Percentiles rank a stretch among this genome's conserved stretches.
phyloP scores from a whole-genome alignment of 495 filamentous ascomycete species.

The Podospora tetraspora region DNA sequence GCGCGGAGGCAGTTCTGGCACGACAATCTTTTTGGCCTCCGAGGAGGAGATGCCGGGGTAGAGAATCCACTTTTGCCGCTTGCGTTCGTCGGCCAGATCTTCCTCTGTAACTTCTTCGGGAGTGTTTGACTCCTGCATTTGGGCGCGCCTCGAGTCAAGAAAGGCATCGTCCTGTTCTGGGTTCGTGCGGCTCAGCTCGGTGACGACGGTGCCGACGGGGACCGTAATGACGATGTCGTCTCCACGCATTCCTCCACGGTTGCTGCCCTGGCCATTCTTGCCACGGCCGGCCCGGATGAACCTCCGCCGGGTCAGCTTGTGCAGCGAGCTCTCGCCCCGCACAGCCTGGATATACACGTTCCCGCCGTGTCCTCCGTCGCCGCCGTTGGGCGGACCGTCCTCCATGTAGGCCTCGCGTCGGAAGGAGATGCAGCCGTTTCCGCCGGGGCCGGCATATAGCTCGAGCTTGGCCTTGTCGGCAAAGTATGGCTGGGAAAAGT shows the following conservation, averaged over 20 bases:
- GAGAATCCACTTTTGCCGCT: constrained; percentile 73
- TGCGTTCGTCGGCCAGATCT: constrained; percentile 35
- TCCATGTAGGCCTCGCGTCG: constrained; percentile 81
- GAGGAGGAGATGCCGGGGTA: constrained; percentile 69
- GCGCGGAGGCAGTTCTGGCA: constrained; percentile 55
- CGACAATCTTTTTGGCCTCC: constrained; percentile 53
- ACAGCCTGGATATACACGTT: constrained; percentile 93
- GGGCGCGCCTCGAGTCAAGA: constrained; percentile 1
- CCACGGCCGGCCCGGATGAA: constrained; percentile 73
- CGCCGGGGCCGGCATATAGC: constrained; percentile 71
- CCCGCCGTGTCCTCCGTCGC: constrained; percentile 87
- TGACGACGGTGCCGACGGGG: constrained; percentile 85
- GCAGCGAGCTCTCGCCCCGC: constrained; percentile 80
- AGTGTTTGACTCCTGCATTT: background rate
- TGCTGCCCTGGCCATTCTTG: constrained; percentile 79
- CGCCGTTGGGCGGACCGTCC: constrained; percentile 92
- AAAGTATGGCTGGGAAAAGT: constrained; percentile 77
- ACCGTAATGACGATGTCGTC: constrained; percentile 84
- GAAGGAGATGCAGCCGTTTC: constrained; percentile 90
- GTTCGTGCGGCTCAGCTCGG: constrained; percentile 73
- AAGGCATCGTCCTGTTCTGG: constrained; percentile 61
- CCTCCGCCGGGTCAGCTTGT: constrained; percentile 79
- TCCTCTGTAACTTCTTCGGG: constrained; percentile 11
- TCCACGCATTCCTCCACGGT: constrained; percentile 71
- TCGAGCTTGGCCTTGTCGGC: constrained; percentile 76